phyloP scores from a whole-genome alignment of 2,329 filamentous ascomycete species.

The Beauveria varroae region DNA sequence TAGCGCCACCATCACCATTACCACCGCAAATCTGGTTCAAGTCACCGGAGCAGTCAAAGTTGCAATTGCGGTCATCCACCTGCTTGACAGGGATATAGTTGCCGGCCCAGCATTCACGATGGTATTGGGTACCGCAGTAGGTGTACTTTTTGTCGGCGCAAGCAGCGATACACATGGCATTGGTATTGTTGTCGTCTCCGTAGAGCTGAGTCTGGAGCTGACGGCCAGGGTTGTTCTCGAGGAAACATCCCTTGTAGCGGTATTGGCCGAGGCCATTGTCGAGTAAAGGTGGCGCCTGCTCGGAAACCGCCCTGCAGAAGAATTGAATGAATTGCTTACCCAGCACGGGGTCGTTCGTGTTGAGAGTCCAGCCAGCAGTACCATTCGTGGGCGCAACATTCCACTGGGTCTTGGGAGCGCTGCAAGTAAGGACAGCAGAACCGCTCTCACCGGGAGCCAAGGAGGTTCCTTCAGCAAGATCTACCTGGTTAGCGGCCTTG shows the following conservation, averaged over 20 bases:
- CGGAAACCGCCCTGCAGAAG: slow-evolving; percentile 40
- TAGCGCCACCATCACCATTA: slow-evolving; percentile 31
- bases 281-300: slow-evolving; percentile 44
- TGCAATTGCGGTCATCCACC: slow-evolving; percentile 40
- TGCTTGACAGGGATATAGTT: slow-evolving; percentile 35
- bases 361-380: slow-evolving; percentile 46
- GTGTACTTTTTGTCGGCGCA: slow-evolving; percentile 29
- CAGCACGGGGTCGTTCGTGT: slow-evolving; percentile 44
- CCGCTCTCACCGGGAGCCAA: slow-evolving; percentile 41
- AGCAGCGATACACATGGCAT: slow-evolving; percentile 35
- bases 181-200: slow-evolving; percentile 33
- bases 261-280: slow-evolving; percentile 38
- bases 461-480: slow-evolving; percentile 48
- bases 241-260: slow-evolving; percentile 47
- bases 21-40: slow-evolving; percentile 46
- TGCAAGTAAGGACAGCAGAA: slow-evolving; percentile 46
- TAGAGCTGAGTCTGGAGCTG: slow-evolving; percentile 39
- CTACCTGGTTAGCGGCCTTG: slow-evolving; percentile 45
- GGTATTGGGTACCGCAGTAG: slow-evolving; percentile 44
- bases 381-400: slow-evolving; percentile 44
- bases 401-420: slow-evolving; percentile 49
- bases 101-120: slow-evolving; percentile 48
- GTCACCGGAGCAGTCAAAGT: slow-evolving; percentile 42
- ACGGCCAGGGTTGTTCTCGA: slow-evolving; percentile 47
- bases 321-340: slow-evolving; percentile 48